Conservation (phyloP, 2,329 filamentous ascomycete species). For the Hymenoscyphus albidus region DNA sequence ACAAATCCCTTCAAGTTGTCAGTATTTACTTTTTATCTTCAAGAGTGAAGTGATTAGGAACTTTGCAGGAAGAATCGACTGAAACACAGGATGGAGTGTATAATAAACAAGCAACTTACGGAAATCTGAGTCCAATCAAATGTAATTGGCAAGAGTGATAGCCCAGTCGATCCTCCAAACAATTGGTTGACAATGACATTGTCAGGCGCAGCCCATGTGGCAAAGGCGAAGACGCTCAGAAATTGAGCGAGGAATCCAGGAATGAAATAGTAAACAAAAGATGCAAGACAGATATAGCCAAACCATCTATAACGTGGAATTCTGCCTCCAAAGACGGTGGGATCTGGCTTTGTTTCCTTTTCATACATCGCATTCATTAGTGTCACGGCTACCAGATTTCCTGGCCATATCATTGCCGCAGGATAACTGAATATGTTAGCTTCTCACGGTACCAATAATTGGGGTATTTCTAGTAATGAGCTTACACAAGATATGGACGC, state of each 20-base stretch:
- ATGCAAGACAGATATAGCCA: conserved; percentile 38
- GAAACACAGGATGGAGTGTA: no score
- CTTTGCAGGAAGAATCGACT: neutral
- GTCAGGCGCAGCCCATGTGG: conserved; percentile 67
- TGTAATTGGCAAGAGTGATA: conserved; percentile 68
- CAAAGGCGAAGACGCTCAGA: conserved; percentile 65
- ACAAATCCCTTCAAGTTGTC: conserved; percentile 11
- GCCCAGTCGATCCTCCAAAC: conserved; percentile 61
- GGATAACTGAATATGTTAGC: conserved; percentile 36
- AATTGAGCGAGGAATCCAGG: conserved; percentile 62
- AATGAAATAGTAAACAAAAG: conserved; percentile 51
- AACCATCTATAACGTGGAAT: conserved; percentile 40
- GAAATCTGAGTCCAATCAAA: conserved; percentile 72
- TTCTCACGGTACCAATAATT: neutral
- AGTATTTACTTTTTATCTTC: neutral
- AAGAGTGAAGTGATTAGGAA: neutral
- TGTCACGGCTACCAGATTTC: conserved; percentile 50
- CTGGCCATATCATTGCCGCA: conserved; percentile 63
- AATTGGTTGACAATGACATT: conserved; percentile 66
- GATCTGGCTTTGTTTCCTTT: conserved; percentile 49
- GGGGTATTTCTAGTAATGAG: conserved; percentile 36
- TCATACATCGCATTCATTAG: conserved; percentile 59
- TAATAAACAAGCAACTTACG: neutral
- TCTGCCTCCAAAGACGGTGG: conserved; percentile 40
- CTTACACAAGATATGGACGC: conserved; percentile 56